Evolutionary conservation across 306 rosid species (phyloP).

Genomic region (Elaeagnus macrophylla): DNA sequence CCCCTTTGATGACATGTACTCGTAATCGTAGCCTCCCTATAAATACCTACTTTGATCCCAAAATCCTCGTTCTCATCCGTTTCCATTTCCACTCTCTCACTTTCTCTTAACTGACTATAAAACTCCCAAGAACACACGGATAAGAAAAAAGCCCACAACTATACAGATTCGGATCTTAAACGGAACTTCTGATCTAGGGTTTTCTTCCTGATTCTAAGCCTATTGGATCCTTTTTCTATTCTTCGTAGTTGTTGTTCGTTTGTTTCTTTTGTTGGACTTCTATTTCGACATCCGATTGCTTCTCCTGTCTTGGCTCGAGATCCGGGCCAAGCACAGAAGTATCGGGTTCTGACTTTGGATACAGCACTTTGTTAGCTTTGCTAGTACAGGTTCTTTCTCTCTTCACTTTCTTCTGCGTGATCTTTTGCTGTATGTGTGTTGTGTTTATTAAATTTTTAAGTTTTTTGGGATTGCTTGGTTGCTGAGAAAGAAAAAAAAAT

Average conservation of each 20-base stretch:
- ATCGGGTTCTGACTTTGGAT: slow-evolving; percentile 33
- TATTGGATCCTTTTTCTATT: not conserved
- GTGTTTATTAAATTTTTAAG: not conserved
- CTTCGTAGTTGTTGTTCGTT: not conserved
- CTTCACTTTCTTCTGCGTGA: not conserved
- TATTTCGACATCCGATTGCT: slow-evolving; percentile 4
- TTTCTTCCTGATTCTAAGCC: not conserved
- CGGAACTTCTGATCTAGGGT: slow-evolving; percentile 14
- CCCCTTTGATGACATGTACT: slow-evolving; percentile 48
- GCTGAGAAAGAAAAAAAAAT: slow-evolving; percentile 2
- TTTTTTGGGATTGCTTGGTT: slow-evolving; percentile 7
- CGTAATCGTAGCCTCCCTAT: slow-evolving; percentile 66
- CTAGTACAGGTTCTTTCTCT: slow-evolving; percentile 20
- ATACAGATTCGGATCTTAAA: slow-evolving; percentile 13
- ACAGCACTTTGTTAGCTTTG: slow-evolving; percentile 18
- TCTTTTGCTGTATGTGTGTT: not conserved
- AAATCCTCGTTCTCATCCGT: slow-evolving; percentile 55
- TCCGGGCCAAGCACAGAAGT: slow-evolving; percentile 81
- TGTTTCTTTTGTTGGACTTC: slow-evolving; percentile 21
- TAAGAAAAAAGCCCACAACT: no score
- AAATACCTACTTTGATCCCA: slow-evolving; percentile 12
- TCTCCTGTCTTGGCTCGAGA: slow-evolving; percentile 94
- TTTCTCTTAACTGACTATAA: slow-evolving; percentile 4
- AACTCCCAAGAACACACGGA: slow-evolving; percentile 13
- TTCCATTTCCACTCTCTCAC: slow-evolving; percentile 6